Evolutionary conservation across 176 grass and related monocot species (phyloP), one percentile per base, ranked within the genome.

Genomic region (Oryza glumipatula): DNA sequence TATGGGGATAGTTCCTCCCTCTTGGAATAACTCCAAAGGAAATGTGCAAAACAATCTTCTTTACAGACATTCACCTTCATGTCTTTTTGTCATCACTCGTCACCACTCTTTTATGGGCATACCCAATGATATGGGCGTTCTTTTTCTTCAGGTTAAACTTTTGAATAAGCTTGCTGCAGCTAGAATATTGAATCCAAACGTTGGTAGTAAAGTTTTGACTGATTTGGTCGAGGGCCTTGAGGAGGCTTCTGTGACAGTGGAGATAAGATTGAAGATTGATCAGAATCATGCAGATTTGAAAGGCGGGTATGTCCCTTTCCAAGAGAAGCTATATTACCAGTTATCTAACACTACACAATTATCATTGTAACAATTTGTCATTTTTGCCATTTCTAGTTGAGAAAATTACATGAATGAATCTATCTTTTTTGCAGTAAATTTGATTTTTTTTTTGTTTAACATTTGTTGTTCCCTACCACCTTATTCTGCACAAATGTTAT

Each of bases 201-300:
- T 38, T 56, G 89, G 86, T 60, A 92, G 91, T 82, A 78, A 91
- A 90, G 77, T 88, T 86, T 94, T 99, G 88, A 99, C 91, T 77
- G 82, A 96, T 88, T 83, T 99, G 88, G 85, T 96, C 35, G 89
- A 94, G 17, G 93, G 91, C 60, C 88, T 99, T 85, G 91, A 99
- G 56, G 96, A 99, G 73, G 91, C 91, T 89, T 68, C 83, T 83
- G 51, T 94, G 73, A 67, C 88, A 81, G 49, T 76, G 41, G 91
- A 99, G 89, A 74, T 99, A 88, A 96, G 96, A 68, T 86, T 96
- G 51, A 99, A 96, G 83, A 96, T 99, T 85, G 89, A 94, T 96
- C 91, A 92, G 87, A 94, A 91, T 67, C 91, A 99, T 86, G 32
- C 88, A 89, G 86, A 94, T 80, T 80, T 96, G 56, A 88, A 94